Evolutionary conservation across 2,329 filamentous ascomycete genomes (phyloP).

Genomic region (Colletotrichum neosansevieriae): DNA sequence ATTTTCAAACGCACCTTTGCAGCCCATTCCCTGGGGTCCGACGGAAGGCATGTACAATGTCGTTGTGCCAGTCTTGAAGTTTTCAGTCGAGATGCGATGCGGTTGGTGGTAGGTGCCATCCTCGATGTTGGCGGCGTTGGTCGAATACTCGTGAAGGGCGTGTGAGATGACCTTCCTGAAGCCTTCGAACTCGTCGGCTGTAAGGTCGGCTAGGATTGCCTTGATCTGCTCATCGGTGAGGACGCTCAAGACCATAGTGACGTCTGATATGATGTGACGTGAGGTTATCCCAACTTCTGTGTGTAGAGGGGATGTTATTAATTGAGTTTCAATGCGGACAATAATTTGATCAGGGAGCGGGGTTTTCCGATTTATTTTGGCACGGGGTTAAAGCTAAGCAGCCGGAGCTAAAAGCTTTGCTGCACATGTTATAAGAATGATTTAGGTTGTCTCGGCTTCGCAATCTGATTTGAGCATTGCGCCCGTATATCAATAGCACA

Average conservation of each 20-base stretch:
- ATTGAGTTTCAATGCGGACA: neutral
- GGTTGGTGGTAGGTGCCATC: constrained; percentile 67
- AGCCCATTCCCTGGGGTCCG: constrained; percentile 71
- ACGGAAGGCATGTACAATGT: constrained; percentile 82
- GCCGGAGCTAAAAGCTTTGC: constrained; percentile 11
- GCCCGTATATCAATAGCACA: neutral
- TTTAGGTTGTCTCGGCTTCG: neutral
- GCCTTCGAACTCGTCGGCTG: constrained; percentile 62
- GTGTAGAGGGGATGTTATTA: constrained; percentile 4
- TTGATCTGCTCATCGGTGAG: constrained; percentile 70
- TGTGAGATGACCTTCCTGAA: constrained; percentile 63
- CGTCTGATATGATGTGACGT: too few relatives aligned
- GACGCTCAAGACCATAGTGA: constrained; percentile 67
- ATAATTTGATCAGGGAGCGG: constrained; percentile 23
- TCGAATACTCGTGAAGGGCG: constrained; percentile 73
- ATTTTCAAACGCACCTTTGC: constrained; percentile 67
- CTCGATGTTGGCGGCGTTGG: constrained; percentile 59
- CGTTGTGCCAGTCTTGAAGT: constrained; percentile 63
- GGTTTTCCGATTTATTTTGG: constrained; percentile 27
- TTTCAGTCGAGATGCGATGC: constrained; percentile 62
- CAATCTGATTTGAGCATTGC: neutral
- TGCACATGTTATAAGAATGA: neutral
- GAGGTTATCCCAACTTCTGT: neutral
- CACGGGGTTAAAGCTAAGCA: constrained; percentile 19
- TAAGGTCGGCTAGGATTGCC: constrained; percentile 65